Evolutionary conservation across 441 rosid genomes (phyloP), one percentile per base, ranked within the genome.

Genomic region (Hura crepitans): DNA sequence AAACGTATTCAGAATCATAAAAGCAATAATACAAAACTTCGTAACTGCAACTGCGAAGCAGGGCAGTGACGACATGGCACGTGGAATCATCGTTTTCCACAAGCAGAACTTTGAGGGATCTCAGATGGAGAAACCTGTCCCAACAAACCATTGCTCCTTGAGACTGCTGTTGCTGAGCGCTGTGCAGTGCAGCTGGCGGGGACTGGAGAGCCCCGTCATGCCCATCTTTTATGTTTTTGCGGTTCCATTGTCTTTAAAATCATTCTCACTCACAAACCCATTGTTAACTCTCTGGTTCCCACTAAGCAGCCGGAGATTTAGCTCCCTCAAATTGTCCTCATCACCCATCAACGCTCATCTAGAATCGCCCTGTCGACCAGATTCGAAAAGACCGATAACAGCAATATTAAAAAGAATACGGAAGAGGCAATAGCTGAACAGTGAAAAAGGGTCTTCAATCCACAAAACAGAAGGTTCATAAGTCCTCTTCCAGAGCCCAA

Each of bases 21-120:
- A 42, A 35, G 46, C 10, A 35, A 64, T 7, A 56, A 25, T 49
- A 49, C 83, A 70, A 69, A 93, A 97, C 97, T 82, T 90, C 91
- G 66, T 90, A 93, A 63, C 96, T 82, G 78, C 97, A 90, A 57
- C 91, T 93, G 56, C 86, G 89, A 56, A 91, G 88, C 68, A 93
- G 75, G 6, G 96, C 97, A 46, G 82, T 72, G 46, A 93, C 93
- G 75, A 93, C 81, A 27, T 89, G 92, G 22, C 96, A 90, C 4
- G 98, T 91, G 0, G 90, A 87, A 73, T 84, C 86, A 79, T 93
- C 97, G 72, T 82, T 83, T 80, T 89, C 97, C 58, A 89, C 97
- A 22, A 93, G 83, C 74, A 93, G 92, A 82, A 93, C 96, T 81
- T 81, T 89, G 67, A 93, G 85, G 1, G 93, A 80, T 76, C 89